Base-by-base conservation (phyloP, 352 stramenopile genomes). In the Phytophthora boehmeriae region DNA sequence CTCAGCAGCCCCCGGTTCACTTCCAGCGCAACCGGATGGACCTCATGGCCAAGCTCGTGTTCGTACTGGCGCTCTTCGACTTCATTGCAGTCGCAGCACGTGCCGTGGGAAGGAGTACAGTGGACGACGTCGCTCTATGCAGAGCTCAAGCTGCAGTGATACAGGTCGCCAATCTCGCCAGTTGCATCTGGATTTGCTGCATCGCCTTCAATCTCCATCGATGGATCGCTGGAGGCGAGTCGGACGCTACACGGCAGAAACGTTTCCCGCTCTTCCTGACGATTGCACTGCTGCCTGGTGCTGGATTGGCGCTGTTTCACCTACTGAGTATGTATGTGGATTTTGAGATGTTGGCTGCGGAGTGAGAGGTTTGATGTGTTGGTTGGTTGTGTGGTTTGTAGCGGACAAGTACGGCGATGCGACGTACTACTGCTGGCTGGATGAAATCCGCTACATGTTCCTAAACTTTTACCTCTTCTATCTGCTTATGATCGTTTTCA, bases 341-440 rank as follows among this genome's bases (percentile, higher is more conserved):
- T n/a, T n/a, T 16, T 47, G 45, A 0, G 14, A 34, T 1, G 30
- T 16, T 43, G 23, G 48, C 9, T 27, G 28, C 9, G 30, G 22
- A 49, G 30, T 22, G 5, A 27, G 51, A 19, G 8, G 4, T 27
- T 38, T 43, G 6, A 30, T 23, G 63, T 13, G 5, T 35, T 39
- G 17, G 32, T 59, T 48, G 5, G 52, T 41, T 48, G 11, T 62
- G 5, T 39, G 27, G 5, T 48, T 43, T 39, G n/a, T 51, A 84
- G 83, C 66, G 23, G 63, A 86, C 57, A 76, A 78, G 39, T 90
- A 90, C 54, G 84, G 84, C 3, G 79, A 93, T 63, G 77, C 84
- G 39, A 93, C 83, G 39, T 93, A 93, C 68, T 93, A 83, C 64
- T 95, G 86, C 70, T 95, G 83, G 83, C 67, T 95, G 46, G 65